Evolutionary conservation across 208 protist genomes (phyloP).

Genomic region (Acanthamoeba castellanii): DNA sequence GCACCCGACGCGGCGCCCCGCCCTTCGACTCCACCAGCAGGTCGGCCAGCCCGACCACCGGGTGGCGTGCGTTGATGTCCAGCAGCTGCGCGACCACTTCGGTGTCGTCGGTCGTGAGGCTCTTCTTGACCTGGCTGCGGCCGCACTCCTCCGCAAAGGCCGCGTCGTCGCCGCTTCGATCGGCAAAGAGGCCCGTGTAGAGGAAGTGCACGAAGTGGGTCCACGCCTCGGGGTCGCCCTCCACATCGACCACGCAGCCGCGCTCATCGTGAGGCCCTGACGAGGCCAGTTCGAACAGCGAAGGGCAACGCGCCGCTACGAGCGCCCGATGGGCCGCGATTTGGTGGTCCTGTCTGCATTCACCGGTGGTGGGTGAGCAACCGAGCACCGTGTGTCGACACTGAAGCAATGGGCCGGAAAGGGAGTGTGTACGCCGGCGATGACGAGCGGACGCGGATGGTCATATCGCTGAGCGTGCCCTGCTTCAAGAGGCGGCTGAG

Average conservation of each 20-base stretch:
- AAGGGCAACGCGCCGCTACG: not conserved
- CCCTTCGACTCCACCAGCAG: not conserved
- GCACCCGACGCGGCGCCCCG: not conserved
- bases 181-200: conserved; percentile 17
- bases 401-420: too few relatives aligned
- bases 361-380: not conserved
- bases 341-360: not conserved
- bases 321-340: not conserved
- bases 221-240: not conserved
- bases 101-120: not conserved
- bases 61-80: not conserved
- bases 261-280: too few relatives aligned
- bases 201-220: not conserved
- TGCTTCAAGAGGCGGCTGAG: not conserved
- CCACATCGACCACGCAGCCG: not conserved
- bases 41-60: not conserved
- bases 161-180: not conserved
- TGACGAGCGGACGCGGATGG: conserved; percentile 2
- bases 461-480: not conserved
- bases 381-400: not conserved
- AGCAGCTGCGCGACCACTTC: not conserved
- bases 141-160: not conserved
- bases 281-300: not conserved
- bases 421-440: not conserved
- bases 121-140: not conserved